Percentiles rank a stretch among this genome's conserved stretches.
Conservation (phyloP, 192 early-diverging fungal species). For the Linnemannia zychae region DNA sequence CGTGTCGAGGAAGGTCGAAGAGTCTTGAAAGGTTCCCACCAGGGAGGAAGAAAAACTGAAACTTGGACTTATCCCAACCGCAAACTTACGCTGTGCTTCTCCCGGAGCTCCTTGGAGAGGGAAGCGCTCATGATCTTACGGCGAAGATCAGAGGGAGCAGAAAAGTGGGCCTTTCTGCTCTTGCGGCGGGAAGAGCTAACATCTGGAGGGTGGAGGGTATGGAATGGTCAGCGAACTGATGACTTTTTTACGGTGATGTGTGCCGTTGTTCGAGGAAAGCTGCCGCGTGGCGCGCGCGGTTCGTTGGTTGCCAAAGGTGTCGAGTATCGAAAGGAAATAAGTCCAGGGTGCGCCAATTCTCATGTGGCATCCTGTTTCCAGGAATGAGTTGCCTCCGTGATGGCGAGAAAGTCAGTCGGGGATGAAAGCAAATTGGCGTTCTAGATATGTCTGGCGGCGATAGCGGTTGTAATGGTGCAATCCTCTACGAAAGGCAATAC, state of each 20-base stretch:
- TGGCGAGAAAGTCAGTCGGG: too few species aligned
- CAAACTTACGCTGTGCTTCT: conserved; percentile 90
- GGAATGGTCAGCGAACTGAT: conserved; percentile 30
- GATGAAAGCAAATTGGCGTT: too few species aligned
- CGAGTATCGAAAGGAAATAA: background rate
- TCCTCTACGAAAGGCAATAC: too few species aligned
- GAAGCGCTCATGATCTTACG: conserved; percentile 97
- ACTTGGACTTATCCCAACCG: conserved; percentile 55
- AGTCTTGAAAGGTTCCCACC: conserved; percentile 8
- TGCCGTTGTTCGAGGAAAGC: background rate
- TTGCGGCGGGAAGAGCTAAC: conserved; percentile 93
- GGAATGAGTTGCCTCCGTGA: too few species aligned
- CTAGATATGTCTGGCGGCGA: background rate
- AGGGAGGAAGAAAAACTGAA: conserved; percentile 6
- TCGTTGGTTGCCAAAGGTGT: background rate
- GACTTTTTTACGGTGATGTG: background rate
- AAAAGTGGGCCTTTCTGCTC: conserved; percentile 99
- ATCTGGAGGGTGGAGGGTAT: conserved; percentile 60
- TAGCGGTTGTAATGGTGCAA: background rate
- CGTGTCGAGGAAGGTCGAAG: background rate
- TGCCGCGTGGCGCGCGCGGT: too few species aligned
- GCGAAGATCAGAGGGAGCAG: conserved; percentile 93
- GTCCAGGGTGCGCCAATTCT: background rate
- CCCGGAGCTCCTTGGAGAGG: conserved; percentile 98
- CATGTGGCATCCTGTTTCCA: too few species aligned